phyloP scores from a whole-genome alignment of 2,329 filamentous ascomycete species.

The Pseudohalonectria lignicola region DNA sequence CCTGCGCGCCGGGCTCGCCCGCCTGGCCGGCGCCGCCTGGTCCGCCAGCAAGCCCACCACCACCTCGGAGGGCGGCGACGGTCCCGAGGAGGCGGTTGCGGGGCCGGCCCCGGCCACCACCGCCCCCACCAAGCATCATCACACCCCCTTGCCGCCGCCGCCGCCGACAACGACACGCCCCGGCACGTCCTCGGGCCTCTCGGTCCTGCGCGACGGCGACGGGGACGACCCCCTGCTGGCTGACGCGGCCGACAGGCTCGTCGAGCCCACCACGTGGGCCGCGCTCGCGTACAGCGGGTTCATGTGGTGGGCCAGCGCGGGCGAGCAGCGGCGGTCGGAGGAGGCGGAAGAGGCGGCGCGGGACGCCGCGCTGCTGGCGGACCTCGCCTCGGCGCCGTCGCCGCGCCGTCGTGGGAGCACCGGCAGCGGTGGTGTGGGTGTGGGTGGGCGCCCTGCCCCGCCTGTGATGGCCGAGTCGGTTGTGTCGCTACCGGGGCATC shows the following conservation, averaged over 20 bases:
- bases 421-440: slow-evolving; percentile 3
- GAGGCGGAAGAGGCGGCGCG: slow-evolving; percentile 46
- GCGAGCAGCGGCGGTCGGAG: slow-evolving; percentile 54
- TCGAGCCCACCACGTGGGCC: slow-evolving; percentile 57
- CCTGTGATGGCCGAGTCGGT: slow-evolving; percentile 29
- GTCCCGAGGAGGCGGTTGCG: too few relatives aligned
- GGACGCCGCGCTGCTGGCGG: slow-evolving; percentile 45
- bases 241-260: slow-evolving; percentile 40
- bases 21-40: too few relatives aligned
- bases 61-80: slow-evolving; percentile 7
- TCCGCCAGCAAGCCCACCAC: background rate
- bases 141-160: too few relatives aligned
- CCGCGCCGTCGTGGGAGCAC: slow-evolving; percentile 3
- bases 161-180: background rate
- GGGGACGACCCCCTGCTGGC: slow-evolving; percentile 27
- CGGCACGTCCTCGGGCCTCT: slow-evolving; percentile 6
- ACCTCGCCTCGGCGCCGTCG: slow-evolving; percentile 27
- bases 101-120: background rate
- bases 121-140: too few relatives aligned
- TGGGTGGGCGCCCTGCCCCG: slow-evolving; percentile 7
- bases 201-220: slow-evolving; percentile 9
- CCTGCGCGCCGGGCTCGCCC: slow-evolving; percentile 51
- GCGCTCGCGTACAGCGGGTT: slow-evolving; percentile 71
- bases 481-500: slow-evolving; percentile 25
- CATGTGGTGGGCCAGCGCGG: slow-evolving; percentile 85